Conservation (phyloP, 352 stramenopile species). For the Pseudoperonospora humuli region DNA sequence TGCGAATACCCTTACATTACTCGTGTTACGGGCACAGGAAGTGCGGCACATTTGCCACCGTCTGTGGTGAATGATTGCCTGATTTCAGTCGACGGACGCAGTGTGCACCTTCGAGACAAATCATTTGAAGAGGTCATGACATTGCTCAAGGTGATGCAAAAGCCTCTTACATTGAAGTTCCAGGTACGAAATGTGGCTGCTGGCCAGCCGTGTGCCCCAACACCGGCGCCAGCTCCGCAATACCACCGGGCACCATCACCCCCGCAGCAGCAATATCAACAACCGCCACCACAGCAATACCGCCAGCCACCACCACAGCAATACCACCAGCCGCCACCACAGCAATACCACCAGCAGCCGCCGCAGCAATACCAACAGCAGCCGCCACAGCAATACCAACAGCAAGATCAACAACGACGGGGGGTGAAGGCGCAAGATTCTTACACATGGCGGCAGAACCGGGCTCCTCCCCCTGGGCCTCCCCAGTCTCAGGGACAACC, state of each 20-base stretch:
- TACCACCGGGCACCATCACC: no score
- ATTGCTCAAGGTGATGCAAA: slow-evolving; percentile 83
- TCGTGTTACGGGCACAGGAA: slow-evolving; percentile 74
- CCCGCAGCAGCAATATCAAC: slow-evolving; percentile 10
- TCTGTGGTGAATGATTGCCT: slow-evolving; percentile 69
- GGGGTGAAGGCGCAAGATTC: slow-evolving; percentile 40
- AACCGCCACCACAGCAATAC: slow-evolving; percentile 6
- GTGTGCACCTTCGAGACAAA: slow-evolving; percentile 72
- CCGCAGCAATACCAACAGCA: slow-evolving; percentile 23
- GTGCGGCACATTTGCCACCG: slow-evolving; percentile 67
- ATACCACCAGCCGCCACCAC: slow-evolving; percentile 24
- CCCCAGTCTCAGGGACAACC: slow-evolving; percentile 26
- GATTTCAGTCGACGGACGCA: slow-evolving; percentile 74
- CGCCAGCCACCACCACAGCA: slow-evolving; percentile 4
- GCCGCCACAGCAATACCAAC: slow-evolving; percentile 12
- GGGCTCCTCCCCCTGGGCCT: slow-evolving; percentile 19
- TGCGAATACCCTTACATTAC: slow-evolving; percentile 85
- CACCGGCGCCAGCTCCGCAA: slow-evolving; percentile 1
- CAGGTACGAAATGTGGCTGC: slow-evolving; percentile 38
- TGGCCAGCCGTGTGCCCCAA: slow-evolving; percentile 13
- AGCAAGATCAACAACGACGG: slow-evolving; percentile 23
- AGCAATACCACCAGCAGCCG: slow-evolving; percentile 6
- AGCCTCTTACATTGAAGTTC: slow-evolving; percentile 81
- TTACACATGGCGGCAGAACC: slow-evolving; percentile 61
- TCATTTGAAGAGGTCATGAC: slow-evolving; percentile 84